Percentiles rank a stretch among this genome's conserved stretches.
phyloP scores from a whole-genome alignment of 768 basidiomycete species.

The Lactarius akahatsu region DNA sequence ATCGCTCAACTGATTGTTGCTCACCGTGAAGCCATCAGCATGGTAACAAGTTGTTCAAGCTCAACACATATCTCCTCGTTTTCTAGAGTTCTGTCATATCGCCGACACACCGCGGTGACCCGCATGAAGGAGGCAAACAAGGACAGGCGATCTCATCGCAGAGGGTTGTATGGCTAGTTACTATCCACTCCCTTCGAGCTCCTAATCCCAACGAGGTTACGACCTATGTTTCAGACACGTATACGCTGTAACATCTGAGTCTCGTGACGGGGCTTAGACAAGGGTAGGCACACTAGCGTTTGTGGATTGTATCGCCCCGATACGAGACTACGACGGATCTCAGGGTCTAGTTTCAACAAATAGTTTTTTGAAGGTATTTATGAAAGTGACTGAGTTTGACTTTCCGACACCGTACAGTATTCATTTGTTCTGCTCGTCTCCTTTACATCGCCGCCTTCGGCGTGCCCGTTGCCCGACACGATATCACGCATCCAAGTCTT shows the following conservation, averaged over 20 bases:
- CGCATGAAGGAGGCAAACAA: background rate
- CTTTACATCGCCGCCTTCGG: background rate
- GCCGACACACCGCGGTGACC: background rate
- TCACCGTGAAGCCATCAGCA: background rate
- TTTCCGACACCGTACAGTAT: background rate
- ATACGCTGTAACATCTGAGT: background rate
- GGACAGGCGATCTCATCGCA: background rate
- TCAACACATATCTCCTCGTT: constrained; percentile 11
- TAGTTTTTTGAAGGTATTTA: too few relatives aligned
- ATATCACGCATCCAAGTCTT: background rate
- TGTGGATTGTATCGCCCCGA: too few relatives aligned
- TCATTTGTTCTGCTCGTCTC: background rate
- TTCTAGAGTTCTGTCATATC: constrained; percentile 6
- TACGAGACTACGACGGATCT: too few relatives aligned
- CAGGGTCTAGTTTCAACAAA: too few relatives aligned
- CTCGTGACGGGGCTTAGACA: background rate
- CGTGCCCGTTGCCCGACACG: background rate
- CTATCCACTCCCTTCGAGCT: background rate
- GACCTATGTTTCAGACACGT: background rate
- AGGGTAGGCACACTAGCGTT: too few relatives aligned
- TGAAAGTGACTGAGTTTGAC: background rate
- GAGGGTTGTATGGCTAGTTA: background rate
- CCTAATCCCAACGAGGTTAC: background rate
- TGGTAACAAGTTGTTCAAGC: background rate
- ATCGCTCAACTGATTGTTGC: background rate